Evolutionary conservation across 164 flowering plant species (phyloP), one percentile per base, ranked within the genome.

Genomic region (Brasenia schreberi): DNA sequence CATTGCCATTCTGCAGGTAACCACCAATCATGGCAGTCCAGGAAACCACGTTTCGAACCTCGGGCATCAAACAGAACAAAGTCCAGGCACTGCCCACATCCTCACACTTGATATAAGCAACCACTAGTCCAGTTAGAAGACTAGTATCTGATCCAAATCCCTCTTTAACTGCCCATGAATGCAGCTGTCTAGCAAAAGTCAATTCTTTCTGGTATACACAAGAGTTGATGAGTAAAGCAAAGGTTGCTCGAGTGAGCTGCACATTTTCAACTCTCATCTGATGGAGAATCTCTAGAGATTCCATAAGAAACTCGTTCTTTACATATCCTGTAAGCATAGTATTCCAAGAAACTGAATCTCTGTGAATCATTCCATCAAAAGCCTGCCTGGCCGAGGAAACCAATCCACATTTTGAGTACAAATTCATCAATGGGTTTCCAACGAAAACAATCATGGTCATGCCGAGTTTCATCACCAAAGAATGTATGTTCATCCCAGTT

Each of bases 11-110:
- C 70, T 86, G 85, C 78, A 89, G 71, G 72, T 74, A 82, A 62
- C 95, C 97, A 61, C 73, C 71, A 56, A 94, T 89, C 80, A 91
- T 83, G 42, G 97, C 92, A 0, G 98, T 94, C 96, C 98, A 90
- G 5, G 95, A 79, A 18, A 89, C 89, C 64, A 94, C 97, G 73
- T 76, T 85, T 63, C 66, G 81, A 70, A 60, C 23, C 64, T 77
- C 81, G 64, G 71, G 64, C 85, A 83, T 76, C 60, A 64, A 65
- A 7, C 69, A 69, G 70, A 93, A 93, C 73, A 86, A 61, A 63
- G 69, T 71, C 16, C 76, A 78, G 14, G 96, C 87, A 69, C 77
- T 85, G 70, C 82, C 84, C 84, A 85, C 83, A 72, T 75, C 81
- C 45, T 73, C 18, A 59, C 85, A 81, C 77, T 84, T 90, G 63